Conservation (phyloP, 768 basidiomycete species). For the Russula sp. region DNA sequence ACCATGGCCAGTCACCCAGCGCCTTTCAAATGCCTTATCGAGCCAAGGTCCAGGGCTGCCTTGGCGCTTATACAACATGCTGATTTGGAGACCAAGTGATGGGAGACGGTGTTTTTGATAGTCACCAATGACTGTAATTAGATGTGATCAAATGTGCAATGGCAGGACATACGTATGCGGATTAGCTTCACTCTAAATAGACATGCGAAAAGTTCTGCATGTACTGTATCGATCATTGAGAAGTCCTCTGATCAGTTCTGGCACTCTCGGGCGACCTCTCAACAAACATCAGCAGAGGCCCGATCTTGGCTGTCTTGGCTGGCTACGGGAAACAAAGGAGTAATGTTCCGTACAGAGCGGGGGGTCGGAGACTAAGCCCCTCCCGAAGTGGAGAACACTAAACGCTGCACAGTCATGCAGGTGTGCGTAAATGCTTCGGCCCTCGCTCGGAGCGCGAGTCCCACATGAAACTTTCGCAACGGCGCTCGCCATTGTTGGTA, state of each 20-base stretch:
- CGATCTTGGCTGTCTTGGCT: too few species aligned
- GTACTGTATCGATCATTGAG: too few species aligned
- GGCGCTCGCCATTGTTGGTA: background rate
- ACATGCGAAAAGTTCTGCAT: too few species aligned
- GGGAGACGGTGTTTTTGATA: background rate
- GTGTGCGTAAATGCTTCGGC: background rate
- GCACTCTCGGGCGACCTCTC: too few species aligned
- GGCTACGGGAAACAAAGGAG: too few species aligned
- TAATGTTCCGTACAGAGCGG: background rate
- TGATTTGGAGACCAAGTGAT: conserved; percentile 1
- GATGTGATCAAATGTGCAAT: background rate
- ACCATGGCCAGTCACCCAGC: conserved; percentile 5
- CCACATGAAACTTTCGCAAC: background rate
- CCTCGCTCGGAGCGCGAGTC: background rate
- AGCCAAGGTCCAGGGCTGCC: conserved; percentile 14
- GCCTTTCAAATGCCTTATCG: conserved; percentile 16
- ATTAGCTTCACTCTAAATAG: background rate
- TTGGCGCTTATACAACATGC: conserved; percentile 16
- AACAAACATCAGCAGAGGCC: too few species aligned
- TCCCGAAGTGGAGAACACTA: background rate
- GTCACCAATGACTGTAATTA: too few species aligned
- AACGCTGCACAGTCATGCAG: background rate
- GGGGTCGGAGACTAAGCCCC: too few species aligned
- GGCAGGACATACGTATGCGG: too few species aligned
- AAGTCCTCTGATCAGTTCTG: too few species aligned